Evolutionary conservation across 768 basidiomycete species (phyloP), one percentile per base, ranked within the genome.

Genomic region (Gloeophyllum trabeum): DNA sequence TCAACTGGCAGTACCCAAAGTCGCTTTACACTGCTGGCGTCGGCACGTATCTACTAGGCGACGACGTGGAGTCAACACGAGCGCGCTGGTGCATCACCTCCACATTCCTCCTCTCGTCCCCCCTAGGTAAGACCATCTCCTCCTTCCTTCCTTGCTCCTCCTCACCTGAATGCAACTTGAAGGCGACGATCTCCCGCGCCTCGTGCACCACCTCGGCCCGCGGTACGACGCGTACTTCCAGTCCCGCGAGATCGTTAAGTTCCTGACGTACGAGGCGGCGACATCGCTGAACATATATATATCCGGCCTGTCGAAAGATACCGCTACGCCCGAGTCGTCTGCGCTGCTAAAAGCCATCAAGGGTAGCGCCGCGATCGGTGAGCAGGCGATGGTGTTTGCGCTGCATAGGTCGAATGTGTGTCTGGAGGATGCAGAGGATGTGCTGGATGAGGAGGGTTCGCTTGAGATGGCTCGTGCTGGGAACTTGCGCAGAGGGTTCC

Each of bases 211-310:
- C 50, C 73, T 92, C 7, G 83, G 87, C 3, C 88, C 88, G 6
- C 73, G 80, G 35, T 91, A 91, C 46, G 65, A 67, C 1, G 79
- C 76, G 18, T 78, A 76, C 35, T 87, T 89, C 57, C 87, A 88
- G 54, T 82, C 87, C 38, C 69, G 67, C 6, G 55, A 71, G 2
- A 68, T 90, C 25, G 64, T 77, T 48, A 79, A 73, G 35, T 89
- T 89, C 55, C 62, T 91, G 38, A 92, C 88, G 0, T 92, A 91
- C 56, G 83, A 88, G 49, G 83, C 84, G 0, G 76, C 81, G 4
- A 87, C 88, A 0, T 86, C 86, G 0, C 66, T 91, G 41, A 89
- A 85, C 54, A 85, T 91, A 67, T 77, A 78, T 49, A 61, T 92
- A 14, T 25, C 53, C 69, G 32, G 61, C 66, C 10, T 51, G 68